Base-by-base conservation (phyloP, 176 grass and related monocot genomes). In the Phoenix dactylifera region DNA sequence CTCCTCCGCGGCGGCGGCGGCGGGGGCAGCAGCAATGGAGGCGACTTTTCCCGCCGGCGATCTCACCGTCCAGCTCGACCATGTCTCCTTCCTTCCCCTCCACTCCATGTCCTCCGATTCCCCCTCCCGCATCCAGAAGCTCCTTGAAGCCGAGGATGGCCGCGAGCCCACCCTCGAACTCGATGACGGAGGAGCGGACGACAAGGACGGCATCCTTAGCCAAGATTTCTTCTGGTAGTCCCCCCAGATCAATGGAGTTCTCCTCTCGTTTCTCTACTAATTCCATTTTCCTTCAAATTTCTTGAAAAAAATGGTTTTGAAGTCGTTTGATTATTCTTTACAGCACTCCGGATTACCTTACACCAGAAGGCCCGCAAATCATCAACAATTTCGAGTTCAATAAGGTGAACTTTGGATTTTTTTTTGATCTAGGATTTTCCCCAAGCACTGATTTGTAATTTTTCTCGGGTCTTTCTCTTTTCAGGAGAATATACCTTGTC, bases 261-360 rank as follows among this genome's bases (percentile, higher is more conserved):
- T 58, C 1, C 24, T 48, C 59, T 49, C 24, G 15, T 54, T 14
- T 9, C 59, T 59, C 51, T 66, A 4, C 12, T 69, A 52, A 14
- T 59, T 55, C 2, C 10, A 12, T 44, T 44, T 44, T 44, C 10
- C 10, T 3, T 44, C 9, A 44, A 44, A 44, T 63, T 67, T 68
- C 15, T 29, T 63, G 25, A 44, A 44, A 44, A 3, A 30, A 57
- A 23, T 72, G 39, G 25, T 5, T 69, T 24, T 18, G 48, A 19
- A 14, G 26, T 19, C 49, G 16, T 28, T 14, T 55, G 15, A 16
- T 63, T 14, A 52, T 18, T 65, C 26, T 73, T 49, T 58, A 51
- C 67, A 97, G 93, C 63, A 97, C 93, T 20, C 93, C 93, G 4
- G 93, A 97, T 24, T 97, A 97, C 51, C 88, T 97, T 65, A 97